Evolutionary conservation across 305 asterid species (phyloP).

Genomic region (Plantago coronopus): DNA sequence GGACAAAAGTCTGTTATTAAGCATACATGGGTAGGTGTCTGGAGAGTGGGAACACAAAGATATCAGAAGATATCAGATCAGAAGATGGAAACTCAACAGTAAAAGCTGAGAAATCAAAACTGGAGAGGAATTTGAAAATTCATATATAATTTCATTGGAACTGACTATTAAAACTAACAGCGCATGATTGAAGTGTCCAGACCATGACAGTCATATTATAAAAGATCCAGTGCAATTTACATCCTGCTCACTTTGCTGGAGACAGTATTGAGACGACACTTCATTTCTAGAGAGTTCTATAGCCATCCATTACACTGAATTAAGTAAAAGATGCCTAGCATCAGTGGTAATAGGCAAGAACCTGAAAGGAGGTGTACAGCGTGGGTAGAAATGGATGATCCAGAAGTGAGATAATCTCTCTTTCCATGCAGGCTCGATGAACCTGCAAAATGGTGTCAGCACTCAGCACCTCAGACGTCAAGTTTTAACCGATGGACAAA

Average conservation of each 20-base stretch:
- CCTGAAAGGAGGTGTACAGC: slow-evolving; percentile 91
- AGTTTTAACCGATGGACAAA: neutral
- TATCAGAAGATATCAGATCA: slow-evolving; percentile 30
- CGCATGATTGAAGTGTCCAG: too few species aligned
- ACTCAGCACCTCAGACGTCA: neutral
- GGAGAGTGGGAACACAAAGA: slow-evolving; percentile 19
- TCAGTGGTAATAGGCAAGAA: slow-evolving; percentile 25
- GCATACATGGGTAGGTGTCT: slow-evolving; percentile 97
- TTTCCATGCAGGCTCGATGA: slow-evolving; percentile 92
- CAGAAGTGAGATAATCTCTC: slow-evolving; percentile 80
- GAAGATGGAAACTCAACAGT: slow-evolving; percentile 20
- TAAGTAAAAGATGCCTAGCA: too few species aligned
- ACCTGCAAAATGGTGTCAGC: slow-evolving; percentile 53
- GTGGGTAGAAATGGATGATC: slow-evolving; percentile 99
- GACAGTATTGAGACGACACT: too few species aligned
- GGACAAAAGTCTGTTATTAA: slow-evolving; percentile 93
- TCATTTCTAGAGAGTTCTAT: too few species aligned
- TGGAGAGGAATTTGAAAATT: neutral
- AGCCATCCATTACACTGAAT: too few species aligned
- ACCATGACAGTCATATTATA: too few species aligned
- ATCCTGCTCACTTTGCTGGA: slow-evolving; percentile 6
- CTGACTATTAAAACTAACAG: too few species aligned
- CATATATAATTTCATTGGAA: too few species aligned
- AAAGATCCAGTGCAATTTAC: slow-evolving; percentile 11
- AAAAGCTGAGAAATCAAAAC: slow-evolving; percentile 9